Evolutionary conservation across 2,329 filamentous ascomycete genomes (phyloP).

Genomic region (Beauveria australis): DNA sequence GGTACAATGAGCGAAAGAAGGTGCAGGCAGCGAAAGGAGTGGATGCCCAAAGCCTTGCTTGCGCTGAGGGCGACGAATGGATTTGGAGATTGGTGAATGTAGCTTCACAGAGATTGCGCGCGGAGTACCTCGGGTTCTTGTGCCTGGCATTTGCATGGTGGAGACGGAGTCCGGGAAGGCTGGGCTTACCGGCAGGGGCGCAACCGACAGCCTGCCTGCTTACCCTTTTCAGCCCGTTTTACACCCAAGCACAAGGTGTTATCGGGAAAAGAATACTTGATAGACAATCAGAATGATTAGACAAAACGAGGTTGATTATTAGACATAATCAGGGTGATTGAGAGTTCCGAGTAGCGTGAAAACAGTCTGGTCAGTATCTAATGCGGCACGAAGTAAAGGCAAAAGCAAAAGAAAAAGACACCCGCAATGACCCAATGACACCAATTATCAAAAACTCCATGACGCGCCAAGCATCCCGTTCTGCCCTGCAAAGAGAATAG

Average conservation of each 20-base stretch:
- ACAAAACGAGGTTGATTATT: too few species aligned
- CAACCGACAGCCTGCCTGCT: not conserved
- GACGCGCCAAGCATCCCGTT: not conserved
- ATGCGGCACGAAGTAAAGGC: not conserved
- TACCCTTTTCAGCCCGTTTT: not conserved
- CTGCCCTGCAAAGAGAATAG: not conserved
- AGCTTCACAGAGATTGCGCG: not conserved
- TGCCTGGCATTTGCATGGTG: slow-evolving; percentile 1
- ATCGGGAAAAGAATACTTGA: too few species aligned
- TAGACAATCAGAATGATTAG: too few species aligned
- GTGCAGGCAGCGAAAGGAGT: not conserved
- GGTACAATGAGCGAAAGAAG: not conserved
- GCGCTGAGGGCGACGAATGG: not conserved
- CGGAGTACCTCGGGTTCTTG: slow-evolving; percentile 4
- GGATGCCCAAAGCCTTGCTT: slow-evolving; percentile 3
- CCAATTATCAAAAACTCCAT: slow-evolving; percentile 1
- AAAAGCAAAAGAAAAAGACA: not conserved
- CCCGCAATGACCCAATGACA: not conserved
- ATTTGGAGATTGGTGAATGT: not conserved
- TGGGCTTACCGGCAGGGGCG: not conserved
- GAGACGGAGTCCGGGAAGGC: not conserved
- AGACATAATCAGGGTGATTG: not conserved
- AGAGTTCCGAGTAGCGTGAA: not conserved
- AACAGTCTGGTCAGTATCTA: slow-evolving; percentile 1
- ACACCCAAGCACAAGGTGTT: not conserved